Conservation (phyloP, 371 early-diverging fungal species). For the Apophysomyces elegans region DNA sequence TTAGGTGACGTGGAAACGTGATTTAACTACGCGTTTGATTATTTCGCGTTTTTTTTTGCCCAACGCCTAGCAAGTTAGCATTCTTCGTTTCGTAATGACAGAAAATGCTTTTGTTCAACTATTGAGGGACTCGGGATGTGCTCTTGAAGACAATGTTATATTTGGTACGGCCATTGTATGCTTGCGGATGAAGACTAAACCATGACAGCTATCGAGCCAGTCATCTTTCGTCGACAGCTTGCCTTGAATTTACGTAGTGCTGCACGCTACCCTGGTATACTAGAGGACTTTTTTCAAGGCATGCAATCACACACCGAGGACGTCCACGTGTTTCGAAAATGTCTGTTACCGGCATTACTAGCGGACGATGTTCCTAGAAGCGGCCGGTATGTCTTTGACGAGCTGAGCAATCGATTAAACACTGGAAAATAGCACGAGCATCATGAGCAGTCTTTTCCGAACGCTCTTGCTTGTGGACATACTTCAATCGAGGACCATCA, state of each 20-base stretch:
- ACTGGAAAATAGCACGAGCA: slow-evolving; percentile 8
- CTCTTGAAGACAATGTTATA: slow-evolving; percentile 10
- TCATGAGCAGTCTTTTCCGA: slow-evolving; percentile 64
- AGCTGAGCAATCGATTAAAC: too few relatives aligned
- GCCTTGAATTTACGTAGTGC: slow-evolving; percentile 32
- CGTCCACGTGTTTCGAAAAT: slow-evolving; percentile 32
- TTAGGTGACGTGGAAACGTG: not conserved
- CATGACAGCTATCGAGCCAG: slow-evolving; percentile 26
- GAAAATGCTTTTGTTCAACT: slow-evolving; percentile 4
- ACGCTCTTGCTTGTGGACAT: slow-evolving; percentile 65
- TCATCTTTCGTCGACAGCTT: slow-evolving; percentile 41
- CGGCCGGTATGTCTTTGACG: slow-evolving; percentile 18
- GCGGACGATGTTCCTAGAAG: slow-evolving; percentile 23
- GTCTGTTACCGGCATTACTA: slow-evolving; percentile 36
- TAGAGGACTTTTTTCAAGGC: slow-evolving; percentile 31
- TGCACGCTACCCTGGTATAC: slow-evolving; percentile 16
- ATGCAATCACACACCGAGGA: slow-evolving; percentile 34
- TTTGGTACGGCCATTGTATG: slow-evolving; percentile 21
- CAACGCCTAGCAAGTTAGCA: not conserved
- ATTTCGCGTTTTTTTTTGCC: slow-evolving; percentile 10
- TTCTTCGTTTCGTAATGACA: slow-evolving; percentile 8
- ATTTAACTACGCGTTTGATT: not conserved
- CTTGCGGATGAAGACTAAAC: not conserved
- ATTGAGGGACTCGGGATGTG: slow-evolving; percentile 26
- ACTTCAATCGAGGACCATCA: slow-evolving; percentile 64